Conservation (phyloP, 78 protist species). For the Goniomonas avonlea region DNA sequence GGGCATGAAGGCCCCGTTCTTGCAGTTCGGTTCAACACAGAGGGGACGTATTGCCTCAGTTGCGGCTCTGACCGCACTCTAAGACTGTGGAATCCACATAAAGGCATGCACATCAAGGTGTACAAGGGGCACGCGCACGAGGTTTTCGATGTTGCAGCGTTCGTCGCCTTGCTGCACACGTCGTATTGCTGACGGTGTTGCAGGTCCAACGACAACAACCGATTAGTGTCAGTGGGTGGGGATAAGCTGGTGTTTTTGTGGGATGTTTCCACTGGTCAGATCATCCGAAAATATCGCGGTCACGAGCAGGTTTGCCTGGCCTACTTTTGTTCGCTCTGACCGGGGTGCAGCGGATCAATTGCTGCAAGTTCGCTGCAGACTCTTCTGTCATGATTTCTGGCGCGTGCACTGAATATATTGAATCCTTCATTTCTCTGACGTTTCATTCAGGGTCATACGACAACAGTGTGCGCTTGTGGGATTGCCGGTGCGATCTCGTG, state of each 20-base stretch:
- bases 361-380: no score
- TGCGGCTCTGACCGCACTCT: background rate
- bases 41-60: background rate
- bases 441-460: background rate
- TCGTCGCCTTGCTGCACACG: no score
- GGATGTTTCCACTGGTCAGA: background rate
- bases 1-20: background rate
- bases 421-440: no score
- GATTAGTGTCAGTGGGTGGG: background rate
- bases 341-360: no score
- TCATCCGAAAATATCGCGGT: background rate
- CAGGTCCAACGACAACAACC: background rate
- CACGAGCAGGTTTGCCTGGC: background rate
- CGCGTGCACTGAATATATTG: no score
- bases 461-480: conserved; percentile 5
- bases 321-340: background rate
- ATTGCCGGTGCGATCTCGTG: background rate
- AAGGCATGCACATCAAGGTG: background rate
- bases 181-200: no score
- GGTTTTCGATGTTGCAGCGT: conserved; percentile 1
- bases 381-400: background rate
- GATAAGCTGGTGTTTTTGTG: conserved; percentile 16
- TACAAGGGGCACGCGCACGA: conserved; percentile 11
- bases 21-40: conserved; percentile 4
- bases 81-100: background rate